phyloP scores from a whole-genome alignment of 768 basidiomycete genomes.

The Termitomyces sp. region DNA sequence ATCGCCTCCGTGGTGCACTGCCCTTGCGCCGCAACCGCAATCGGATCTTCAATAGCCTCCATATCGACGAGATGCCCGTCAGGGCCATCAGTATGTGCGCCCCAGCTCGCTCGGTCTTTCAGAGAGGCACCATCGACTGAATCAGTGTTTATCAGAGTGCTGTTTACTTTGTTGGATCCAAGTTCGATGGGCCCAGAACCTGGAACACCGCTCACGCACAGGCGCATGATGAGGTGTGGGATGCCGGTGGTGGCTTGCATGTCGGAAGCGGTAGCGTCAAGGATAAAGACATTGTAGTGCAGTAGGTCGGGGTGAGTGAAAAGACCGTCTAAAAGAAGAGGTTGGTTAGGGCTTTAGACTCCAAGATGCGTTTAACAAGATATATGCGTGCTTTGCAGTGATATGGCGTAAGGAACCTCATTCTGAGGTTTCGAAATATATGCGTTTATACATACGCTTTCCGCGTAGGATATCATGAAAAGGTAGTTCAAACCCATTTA shows the following conservation, averaged over 20 bases:
- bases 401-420: background rate
- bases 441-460: background rate
- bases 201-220: conserved; percentile 34
- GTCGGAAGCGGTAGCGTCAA: conserved; percentile 43
- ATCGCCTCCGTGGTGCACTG: background rate
- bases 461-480: background rate
- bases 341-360: background rate
- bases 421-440: background rate
- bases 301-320: conserved; percentile 26
- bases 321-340: background rate
- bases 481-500: background rate
- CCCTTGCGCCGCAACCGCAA: background rate
- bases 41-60: conserved; percentile 12
- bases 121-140: background rate
- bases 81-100: conserved; percentile 36
- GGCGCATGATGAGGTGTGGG: conserved; percentile 49
- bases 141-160: background rate
- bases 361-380: background rate
- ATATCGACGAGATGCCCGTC: conserved; percentile 33
- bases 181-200: conserved; percentile 15
- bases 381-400: background rate
- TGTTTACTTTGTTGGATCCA: background rate
- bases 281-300: conserved; percentile 73
- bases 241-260: conserved; percentile 17
- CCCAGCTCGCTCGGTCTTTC: conserved; percentile 9